A percentile compares a stretch with the other conserved stretches of the same genome.
These are phyloP conservation scores for Sideroxylon spinosum DNA, from an alignment of 179 eudicot species.

Conservation along the genomic window DNA sequence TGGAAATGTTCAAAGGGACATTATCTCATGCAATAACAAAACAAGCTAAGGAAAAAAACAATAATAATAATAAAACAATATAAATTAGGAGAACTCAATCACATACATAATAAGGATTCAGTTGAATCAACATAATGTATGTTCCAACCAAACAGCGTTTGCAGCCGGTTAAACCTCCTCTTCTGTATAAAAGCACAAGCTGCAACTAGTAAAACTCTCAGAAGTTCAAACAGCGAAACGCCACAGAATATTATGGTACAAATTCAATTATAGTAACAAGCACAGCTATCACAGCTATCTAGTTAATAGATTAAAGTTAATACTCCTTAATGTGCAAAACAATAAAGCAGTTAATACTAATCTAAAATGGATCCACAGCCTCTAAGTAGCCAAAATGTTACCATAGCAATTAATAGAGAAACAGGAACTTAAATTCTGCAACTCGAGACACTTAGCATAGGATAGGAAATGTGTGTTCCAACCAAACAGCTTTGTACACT, in stretches of 20 bases:
- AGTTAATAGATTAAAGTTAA: not conserved
- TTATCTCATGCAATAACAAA: not conserved
- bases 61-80: not conserved
- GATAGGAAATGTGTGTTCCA: too few species aligned
- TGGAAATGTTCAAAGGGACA: not conserved
- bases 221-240: not conserved
- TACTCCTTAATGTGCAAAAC: conserved; percentile 4
- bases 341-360: not conserved
- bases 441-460: not conserved
- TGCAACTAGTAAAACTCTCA: not conserved
- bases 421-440: not conserved
- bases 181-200: conserved; percentile 39
- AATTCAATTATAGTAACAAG: not conserved
- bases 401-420: not conserved
- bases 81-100: not conserved
- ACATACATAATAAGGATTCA: conserved; percentile 52
- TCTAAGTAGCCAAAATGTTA: not conserved
- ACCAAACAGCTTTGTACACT: too few species aligned
- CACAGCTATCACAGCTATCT: not conserved
- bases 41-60: not conserved
- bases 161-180: conserved; percentile 69
- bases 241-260: not conserved
- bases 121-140: conserved; percentile 78
- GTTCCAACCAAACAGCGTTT: conserved; percentile 72
- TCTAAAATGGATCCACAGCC: not conserved